Base-by-base conservation (phyloP, 75 land plant species). In the Ceratopteris richardii region DNA sequence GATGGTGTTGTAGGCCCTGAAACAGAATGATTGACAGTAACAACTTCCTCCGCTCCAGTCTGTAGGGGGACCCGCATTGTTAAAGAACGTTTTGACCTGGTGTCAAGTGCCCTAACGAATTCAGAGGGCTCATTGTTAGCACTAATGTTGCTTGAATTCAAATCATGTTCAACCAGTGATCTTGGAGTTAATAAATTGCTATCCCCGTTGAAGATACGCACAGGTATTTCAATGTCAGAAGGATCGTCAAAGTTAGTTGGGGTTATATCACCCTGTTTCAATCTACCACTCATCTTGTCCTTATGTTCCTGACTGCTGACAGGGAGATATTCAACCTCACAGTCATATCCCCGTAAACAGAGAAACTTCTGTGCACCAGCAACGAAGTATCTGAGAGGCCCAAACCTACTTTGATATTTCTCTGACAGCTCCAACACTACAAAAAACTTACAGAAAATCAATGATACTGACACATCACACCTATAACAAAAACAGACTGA, bases 61-160 rank as follows among this genome's bases (percentile, higher is more conserved):
- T 30, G 62, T 6, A 54, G 27, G 61, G 71, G 70, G 52, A 54
- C 78, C 59, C 92, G 80, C n/a, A 80, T 77, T 0, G 74, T 66
- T 1, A 84, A 78, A 36, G 74, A 31, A 13, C 91, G 76, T 41
- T 91, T 91, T 27, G 77, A 54, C 75, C 87, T 91, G 37, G 85
- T 74, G 70, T 84, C 93, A 22, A 91, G 56, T 11, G 79, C 92
- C 37, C 97, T 78, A 1, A 91, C 90, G 73, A 71, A 79, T 21
- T 83, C 88, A 40, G 97, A 91, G 44, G 97, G 88, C 62, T 91
- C 97, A 61, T 63, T 77, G 63, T 68, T 74, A 44, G 93, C 85
- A 76, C 62, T 70, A 29, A 73, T 70, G 57, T 75, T 74, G 54
- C 71, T 68, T n/a, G 78, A 67, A 17, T 39, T 12, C 25, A 24